Evolutionary conservation across 2,329 filamentous ascomycete species (phyloP), one percentile per base, ranked within the genome.

Genomic region (Nectriaceae sp.): DNA sequence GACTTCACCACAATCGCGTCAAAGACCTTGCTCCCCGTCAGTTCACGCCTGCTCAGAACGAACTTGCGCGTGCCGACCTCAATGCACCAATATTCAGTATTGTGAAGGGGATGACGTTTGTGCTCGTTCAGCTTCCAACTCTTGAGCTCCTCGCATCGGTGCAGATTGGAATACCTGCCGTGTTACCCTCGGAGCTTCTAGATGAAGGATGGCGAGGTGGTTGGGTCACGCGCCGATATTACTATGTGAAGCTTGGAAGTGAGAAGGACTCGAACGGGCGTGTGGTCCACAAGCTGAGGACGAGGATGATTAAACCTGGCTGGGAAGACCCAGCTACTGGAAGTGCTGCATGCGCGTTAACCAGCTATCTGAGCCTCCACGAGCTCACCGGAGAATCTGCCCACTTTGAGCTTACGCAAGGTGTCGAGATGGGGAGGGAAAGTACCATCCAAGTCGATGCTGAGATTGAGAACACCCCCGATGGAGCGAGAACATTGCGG

Each of bases 51-150:
- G 62, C 70, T 2, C 55, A 65, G 4, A 24, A 47, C 1, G 57
- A 65, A 13, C 22, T 55, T 0, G 55, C 49, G 4, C 60, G 61
- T 3, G 70, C 68, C 2, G 72, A 75, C 61, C 48, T 70, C 10
- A 52, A 56, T 4, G 71, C 76, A 1, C 75, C 76, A 2, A 55
- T 81, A 3, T 75, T 83, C 39, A 84, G 79, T 50, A 80, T 90
- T 33, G 87, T 90, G 20, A 80, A 81, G 31, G 88, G 88, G 33
- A 87, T 92, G 84, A 82, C 81, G 0, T 90, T 90, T 63, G 67
- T 83, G 11, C 76, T 89, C 11, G 71, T 88, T 3, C 70, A 81
- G 54, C 71, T 93, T 11, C 72, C 79, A 0, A 77, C 75, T 37
- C 65, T 89, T 10, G 80, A 83, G n/a, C 73, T 78, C 1, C 72